These are phyloP conservation scores for Sclerotinia sclerotiorum DNA, from an alignment of 2,329 filamentous ascomycete genomes.

Conservation along the genomic window DNA sequence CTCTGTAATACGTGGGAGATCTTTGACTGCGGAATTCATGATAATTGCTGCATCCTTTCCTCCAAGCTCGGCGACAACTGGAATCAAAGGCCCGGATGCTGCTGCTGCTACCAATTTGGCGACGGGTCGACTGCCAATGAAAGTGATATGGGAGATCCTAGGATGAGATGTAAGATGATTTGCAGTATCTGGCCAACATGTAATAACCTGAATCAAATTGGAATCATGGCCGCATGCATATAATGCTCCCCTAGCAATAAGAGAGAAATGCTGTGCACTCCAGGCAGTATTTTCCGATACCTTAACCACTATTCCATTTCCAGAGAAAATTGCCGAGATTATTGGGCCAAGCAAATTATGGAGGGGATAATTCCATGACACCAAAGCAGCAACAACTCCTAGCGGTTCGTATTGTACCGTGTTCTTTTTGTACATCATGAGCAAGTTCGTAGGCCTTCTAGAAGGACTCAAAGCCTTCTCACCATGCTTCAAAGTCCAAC, in stretches of 20 bases:
- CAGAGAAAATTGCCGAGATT: conserved; percentile 86
- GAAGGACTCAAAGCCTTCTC: conserved; percentile 74
- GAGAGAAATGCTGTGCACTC: conserved; percentile 80
- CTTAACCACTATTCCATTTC: conserved; percentile 91
- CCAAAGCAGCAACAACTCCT: conserved; percentile 86
- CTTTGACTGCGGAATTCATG: conserved; percentile 66
- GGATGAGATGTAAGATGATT: conserved; percentile 81
- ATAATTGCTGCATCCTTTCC: conserved; percentile 93
- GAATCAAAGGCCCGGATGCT: conserved; percentile 82
- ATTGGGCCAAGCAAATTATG: conserved; percentile 92
- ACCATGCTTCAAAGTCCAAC: conserved; percentile 91
- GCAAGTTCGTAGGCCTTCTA: conserved; percentile 77
- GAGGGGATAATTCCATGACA: conserved; percentile 97
- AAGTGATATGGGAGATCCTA: conserved; percentile 83
- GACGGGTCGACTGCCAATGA: conserved; percentile 87
- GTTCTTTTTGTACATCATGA: conserved; percentile 96
- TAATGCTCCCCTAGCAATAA: conserved; percentile 76
- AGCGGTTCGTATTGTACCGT: conserved; percentile 87
- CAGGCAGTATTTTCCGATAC: conserved; percentile 94
- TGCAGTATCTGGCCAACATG: conserved; percentile 85
- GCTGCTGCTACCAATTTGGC: conserved; percentile 85
- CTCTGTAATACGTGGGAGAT: conserved; percentile 72
- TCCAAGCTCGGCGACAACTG: conserved; percentile 86
- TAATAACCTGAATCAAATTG: conserved; percentile 77
- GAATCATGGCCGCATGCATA: conserved; percentile 79